Base-by-base conservation (phyloP, 192 early-diverging fungal species). In the Dissophora globulifera region DNA sequence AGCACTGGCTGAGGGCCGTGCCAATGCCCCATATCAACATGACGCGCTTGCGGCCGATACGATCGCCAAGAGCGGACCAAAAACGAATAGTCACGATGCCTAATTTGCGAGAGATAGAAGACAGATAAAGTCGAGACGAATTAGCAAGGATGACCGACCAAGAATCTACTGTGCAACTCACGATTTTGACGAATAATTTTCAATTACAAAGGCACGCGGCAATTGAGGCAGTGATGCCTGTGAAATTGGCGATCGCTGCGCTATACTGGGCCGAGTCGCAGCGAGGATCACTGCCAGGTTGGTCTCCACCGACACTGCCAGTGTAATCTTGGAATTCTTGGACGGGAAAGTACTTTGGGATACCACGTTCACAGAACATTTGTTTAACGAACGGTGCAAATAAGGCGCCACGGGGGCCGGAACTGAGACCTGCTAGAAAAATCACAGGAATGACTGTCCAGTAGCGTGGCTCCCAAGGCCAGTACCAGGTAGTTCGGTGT, bases 221-320 rank as follows among this genome's bases (percentile, higher is more conserved):
- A 5, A 66, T 12, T 1, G 62, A 59, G 40, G 30, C 31, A 23
- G 32, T 8, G 16, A 75, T 65, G 30, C 71, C 62, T 16, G 26
- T 2, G 35, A 75, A 75, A 41, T 75, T 65, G 13, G 71, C 62
- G 40, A 75, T 64, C 9, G 71, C 71, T 7, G 62, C 62, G n/a
- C 71, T 75, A 27, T 75, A 75, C 50, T 75, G 62, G 10, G 62
- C 43, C 27, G 71, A 66, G 23, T 75, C 53, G 13, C 71, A 75
- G 11, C 22, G 60, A 30, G 31, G 29, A 10, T 31, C 22, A 9
- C 45, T 29, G 3, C 31, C 33, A 17, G 17, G 20, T 1, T 8
- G 27, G 19, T 19, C 29, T 19, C 43, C 43, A 45, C 4, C 9
- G 19, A n/a, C n/a, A n/a, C n/a, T n/a, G n/a, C n/a, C n/a, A n/a